Base-by-base conservation (phyloP, 345 rosid species). In the Eutrema japonicum region DNA sequence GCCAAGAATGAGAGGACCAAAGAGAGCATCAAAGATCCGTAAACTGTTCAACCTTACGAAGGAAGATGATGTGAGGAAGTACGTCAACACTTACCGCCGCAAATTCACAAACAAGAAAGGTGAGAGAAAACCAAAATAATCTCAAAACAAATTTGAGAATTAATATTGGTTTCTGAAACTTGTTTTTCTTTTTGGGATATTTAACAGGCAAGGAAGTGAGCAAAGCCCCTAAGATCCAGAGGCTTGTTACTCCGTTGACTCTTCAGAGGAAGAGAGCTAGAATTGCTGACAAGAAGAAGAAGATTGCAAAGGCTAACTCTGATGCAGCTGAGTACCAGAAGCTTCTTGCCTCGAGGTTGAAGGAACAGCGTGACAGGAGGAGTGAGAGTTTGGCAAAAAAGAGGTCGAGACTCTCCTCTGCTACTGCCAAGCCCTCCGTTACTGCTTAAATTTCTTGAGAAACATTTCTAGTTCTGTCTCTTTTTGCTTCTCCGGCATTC, bases 381-480 rank as follows among this genome's bases (percentile, higher is more conserved):
- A 91, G 96, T 66, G 91, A 91, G 85, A 91, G 96, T 79, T 84
- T 91, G 82, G 97, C 97, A 8, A 91, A 87, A 88, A 91, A 77
- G 81, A 86, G 97, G 72, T 91, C 96, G 5, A 83, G 87, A 77
- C 90, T 89, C 7, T 92, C 93, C 56, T 89, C 92, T 49, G 82
- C 93, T 74, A 92, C 92, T 48, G 87, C 91, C 26, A 92, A 88
- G 85, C 92, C 96, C 33, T 82, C 90, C 16, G 66, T 79, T 41
- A 78, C 79, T 0, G 87, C 89, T 8, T 91, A 86, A 83, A 66
- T 3, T 42, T 2, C 26, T 30, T 38, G 67, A 66, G 47, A 66
- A 58, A 30, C 54, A 18, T 32, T 51, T 74, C 67, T 57, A 18
- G 72, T 30, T 65, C 64, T 56, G 55, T 35, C 27, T 4, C 4